Base-by-base conservation (phyloP, 768 basidiomycete species). In the Amanita phalloides region DNA sequence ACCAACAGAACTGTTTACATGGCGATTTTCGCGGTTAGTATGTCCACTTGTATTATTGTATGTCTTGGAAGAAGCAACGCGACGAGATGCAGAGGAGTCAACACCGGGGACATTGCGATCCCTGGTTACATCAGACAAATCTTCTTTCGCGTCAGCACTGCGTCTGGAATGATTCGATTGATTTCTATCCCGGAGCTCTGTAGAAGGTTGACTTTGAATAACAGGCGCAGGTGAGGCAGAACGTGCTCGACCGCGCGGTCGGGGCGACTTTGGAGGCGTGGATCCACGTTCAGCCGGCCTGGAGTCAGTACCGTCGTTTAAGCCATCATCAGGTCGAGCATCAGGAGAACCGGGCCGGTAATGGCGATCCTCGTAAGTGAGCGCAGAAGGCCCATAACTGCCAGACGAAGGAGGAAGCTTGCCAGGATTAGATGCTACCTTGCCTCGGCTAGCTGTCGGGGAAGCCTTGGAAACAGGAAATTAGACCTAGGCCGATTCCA, bases 321-420 rank as follows among this genome's bases (percentile, higher is more conserved):
- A 5, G 20, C 53, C 42, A 26, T 60, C 58, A n/a, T 56, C 51
- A 23, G 54, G 58, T 57, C 65, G 65, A 28, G 57, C 56, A 53
- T 65, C 61, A 42, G 59, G 61, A 54, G 56, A 47, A 20, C 62
- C 70, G 32, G 82, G 81, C 45, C 81, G 77, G 62, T 86, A 85
- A 62, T 84, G 80, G 26, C 84, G 76, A 61, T 84, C 84, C 52
- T 75, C 68, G 51, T 75, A 79, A 14, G 58, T 44, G 59, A 63
- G 46, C 13, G 20, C 45, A 7, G 63, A 61, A 33, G 58, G 50
- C 33, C 57, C 58, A 54, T 54, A 28, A 30, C 50, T 49, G 37
- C 51, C 64, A 51, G 48, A 55, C 45, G 53, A 32, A 32, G 32
- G 46, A 33, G 54, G 33, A 28, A 41, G 45, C 21, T 57, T 35